phyloP scores from a whole-genome alignment of 129 eudicot species.

The Tanacetum coccineum region DNA sequence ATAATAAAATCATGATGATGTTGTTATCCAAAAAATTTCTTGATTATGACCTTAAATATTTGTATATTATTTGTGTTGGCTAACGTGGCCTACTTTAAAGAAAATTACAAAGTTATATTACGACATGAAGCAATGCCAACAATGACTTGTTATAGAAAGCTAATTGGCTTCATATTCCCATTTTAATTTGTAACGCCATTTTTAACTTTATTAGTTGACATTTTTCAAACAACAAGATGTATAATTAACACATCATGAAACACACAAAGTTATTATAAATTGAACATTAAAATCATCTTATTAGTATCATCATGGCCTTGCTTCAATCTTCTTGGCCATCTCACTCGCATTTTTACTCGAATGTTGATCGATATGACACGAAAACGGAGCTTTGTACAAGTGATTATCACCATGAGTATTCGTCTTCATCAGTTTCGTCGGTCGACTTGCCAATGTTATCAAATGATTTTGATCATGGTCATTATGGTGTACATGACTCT shows the following conservation, averaged over 20 bases:
- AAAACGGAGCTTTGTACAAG: conserved; percentile 3
- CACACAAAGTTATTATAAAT: not conserved
- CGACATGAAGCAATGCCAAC: conserved; percentile 8
- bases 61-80: not conserved
- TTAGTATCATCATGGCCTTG: conserved; percentile 31
- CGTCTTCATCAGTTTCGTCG: conserved; percentile 32
- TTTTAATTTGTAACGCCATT: conserved; percentile 19
- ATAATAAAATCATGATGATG: not conserved
- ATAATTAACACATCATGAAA: conserved; percentile 18
- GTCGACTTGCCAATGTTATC: conserved; percentile 28
- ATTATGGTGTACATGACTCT: conserved; percentile 23
- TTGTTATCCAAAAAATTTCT: conserved; percentile 13
- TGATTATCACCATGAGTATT: conserved; percentile 24
- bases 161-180: conserved; percentile 25
- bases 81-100: conserved; percentile 15
- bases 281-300: conserved; percentile 26
- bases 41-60: conserved; percentile 20
- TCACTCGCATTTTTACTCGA: conserved; percentile 19
- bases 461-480: conserved; percentile 20
- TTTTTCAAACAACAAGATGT: conserved; percentile 21
- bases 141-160: conserved; percentile 10
- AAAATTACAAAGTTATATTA: conserved; percentile 5
- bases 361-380: conserved; percentile 29
- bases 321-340: conserved; percentile 42
- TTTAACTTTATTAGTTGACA: conserved; percentile 32